Percentiles rank a stretch among this genome's conserved stretches.
These are phyloP conservation scores for Colletotrichum filicis DNA, from an alignment of 2,329 filamentous ascomycete species.

Conservation along the genomic window DNA sequence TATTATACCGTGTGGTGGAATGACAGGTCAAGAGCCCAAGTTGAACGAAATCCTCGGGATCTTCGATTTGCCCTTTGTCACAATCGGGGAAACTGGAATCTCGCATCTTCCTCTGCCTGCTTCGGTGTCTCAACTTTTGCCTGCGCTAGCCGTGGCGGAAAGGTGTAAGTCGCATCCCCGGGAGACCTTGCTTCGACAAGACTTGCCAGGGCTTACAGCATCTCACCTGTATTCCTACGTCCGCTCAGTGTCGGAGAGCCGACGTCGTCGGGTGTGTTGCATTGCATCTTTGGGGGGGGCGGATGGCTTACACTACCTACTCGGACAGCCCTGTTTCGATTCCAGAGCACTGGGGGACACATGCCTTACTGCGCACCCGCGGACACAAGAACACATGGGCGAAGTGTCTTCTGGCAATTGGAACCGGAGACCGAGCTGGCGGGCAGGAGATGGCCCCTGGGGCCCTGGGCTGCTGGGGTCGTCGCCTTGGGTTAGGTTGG, in stretches of 20 bases:
- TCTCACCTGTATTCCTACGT: background rate
- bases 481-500: background rate
- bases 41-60: background rate
- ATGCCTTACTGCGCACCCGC: background rate
- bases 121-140: background rate
- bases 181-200: constrained; percentile 1
- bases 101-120: background rate
- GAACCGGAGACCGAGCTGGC: constrained; percentile 23
- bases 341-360: constrained; percentile 11
- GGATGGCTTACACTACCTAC: background rate
- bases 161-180: constrained; percentile 11
- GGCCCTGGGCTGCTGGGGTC: background rate
- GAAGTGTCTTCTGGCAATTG: background rate
- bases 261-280: constrained; percentile 21
- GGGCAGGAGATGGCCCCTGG: constrained; percentile 7
- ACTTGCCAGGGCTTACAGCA: constrained; percentile 3
- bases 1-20: constrained; percentile 3
- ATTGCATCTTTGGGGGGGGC: constrained; percentile 19
- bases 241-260: background rate
- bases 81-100: background rate
- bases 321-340: constrained; percentile 9
- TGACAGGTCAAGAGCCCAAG: constrained; percentile 24
- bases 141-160: constrained; percentile 2
- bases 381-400: background rate
- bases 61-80: background rate